phyloP scores from a whole-genome alignment of 2,329 filamentous ascomycete species.

The Fusarium sp. region DNA sequence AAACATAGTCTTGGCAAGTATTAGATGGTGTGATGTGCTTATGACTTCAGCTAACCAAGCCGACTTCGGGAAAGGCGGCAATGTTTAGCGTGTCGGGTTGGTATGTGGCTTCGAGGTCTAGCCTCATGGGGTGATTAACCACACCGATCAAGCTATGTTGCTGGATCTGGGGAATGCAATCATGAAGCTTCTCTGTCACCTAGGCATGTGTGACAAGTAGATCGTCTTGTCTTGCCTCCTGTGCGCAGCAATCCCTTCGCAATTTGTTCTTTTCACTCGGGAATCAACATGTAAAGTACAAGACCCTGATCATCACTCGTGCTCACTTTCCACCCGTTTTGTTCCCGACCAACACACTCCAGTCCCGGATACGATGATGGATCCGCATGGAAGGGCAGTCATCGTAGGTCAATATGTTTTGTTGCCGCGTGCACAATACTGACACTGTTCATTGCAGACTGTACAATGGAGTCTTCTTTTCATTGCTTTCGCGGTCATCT shows the following conservation, averaged over 20 bases:
- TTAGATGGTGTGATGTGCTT: background rate
- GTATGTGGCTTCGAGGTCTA: background rate
- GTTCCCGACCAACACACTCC: background rate
- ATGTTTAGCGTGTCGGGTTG: background rate
- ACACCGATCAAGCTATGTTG: background rate
- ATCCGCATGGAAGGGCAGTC: slow-evolving; percentile 6
- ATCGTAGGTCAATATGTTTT: background rate
- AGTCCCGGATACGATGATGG: background rate
- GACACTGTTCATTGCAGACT: background rate
- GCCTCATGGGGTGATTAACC: too few species aligned
- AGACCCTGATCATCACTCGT: background rate
- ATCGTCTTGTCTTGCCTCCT: background rate
- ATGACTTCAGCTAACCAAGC: too few species aligned
- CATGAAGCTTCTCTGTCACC: background rate
- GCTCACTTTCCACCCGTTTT: background rate
- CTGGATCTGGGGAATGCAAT: background rate
- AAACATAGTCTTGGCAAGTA: background rate
- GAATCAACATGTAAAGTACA: background rate
- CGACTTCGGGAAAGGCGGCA: background rate
- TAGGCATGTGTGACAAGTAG: background rate
- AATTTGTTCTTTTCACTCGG: background rate
- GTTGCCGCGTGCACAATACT: fast-evolving
- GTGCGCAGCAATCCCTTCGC: background rate
- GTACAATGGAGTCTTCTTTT: slow-evolving; percentile 13
- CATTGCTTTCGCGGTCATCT: slow-evolving; percentile 4